Evolutionary conservation across 805 yeast species (phyloP), one percentile per base, ranked within the genome.

Genomic region (Isabelozyma gotoi): DNA sequence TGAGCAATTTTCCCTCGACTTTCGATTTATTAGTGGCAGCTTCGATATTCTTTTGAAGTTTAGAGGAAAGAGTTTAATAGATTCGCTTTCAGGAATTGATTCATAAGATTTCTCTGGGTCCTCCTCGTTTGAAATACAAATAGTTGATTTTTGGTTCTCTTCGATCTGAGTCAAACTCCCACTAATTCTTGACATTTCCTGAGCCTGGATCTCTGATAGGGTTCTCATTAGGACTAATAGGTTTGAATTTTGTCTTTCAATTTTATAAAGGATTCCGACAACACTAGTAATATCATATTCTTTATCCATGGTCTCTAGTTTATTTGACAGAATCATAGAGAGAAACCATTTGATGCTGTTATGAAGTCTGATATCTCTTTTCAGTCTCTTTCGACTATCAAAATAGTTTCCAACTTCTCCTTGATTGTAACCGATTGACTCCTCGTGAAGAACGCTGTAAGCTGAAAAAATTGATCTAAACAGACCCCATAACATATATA

Each of bases 401-500:
- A n/a, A n/a, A n/a, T n/a, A n/a, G n/a, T n/a, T n/a, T n/a, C n/a
- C n/a, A n/a, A n/a, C n/a, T n/a, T n/a, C n/a, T n/a, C n/a, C n/a
- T n/a, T n/a, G n/a, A 24, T n/a, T 24, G 29, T n/a, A 24, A 24
- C 12, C 12, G 8, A 24, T 10, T 7, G 29, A 24, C 29, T 24
- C 29, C 29, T 24, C 29, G 8, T 24, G 29, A 24, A 24, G 8
- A 24, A 24, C 29, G 29, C 29, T n/a, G 16, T 36, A 36, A 8
- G 48, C 21, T 5, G 42, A 31, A 3, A 63, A 47, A 2, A 61
- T 33, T 5, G 63, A 43, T 40, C 68, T 51, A 10, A 65, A 51
- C 7, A 57, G 19, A 5, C 65, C 64, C 67, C 69, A 66, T 14
- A 61, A 49, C n/a, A 60, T 55, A 43, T 67, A 69, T 7, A 71